phyloP scores from a whole-genome alignment of 1,284 basidiomycete species.

The Xerocomus minutiporus region DNA sequence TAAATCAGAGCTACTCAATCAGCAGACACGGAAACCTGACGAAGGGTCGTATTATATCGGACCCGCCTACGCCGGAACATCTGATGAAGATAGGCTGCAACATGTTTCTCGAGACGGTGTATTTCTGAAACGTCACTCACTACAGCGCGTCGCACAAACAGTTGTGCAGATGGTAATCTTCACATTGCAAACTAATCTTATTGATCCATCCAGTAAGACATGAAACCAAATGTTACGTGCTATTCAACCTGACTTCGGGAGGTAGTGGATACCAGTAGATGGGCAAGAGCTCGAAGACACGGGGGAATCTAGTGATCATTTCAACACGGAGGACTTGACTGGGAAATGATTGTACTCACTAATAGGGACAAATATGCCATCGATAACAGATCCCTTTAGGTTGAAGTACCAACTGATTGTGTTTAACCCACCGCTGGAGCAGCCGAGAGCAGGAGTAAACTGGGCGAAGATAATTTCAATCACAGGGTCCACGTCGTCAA shows the following conservation, averaged over 20 bases:
- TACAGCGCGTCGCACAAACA: too few species aligned
- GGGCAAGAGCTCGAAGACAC: slow-evolving; percentile 45
- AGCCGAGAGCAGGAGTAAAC: slow-evolving; percentile 56
- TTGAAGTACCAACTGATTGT: slow-evolving; percentile 67
- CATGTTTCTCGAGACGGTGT: too few species aligned
- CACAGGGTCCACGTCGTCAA: neutral
- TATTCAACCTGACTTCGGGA: slow-evolving; percentile 47
- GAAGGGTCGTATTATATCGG: too few species aligned
- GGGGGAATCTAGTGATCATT: slow-evolving; percentile 44
- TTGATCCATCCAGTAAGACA: neutral
- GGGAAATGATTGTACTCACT: slow-evolving; percentile 35
- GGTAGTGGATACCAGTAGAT: slow-evolving; percentile 58
- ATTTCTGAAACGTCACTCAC: too few species aligned
- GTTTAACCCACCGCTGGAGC: slow-evolving; percentile 45
- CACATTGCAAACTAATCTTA: neutral
- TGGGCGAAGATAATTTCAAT: slow-evolving; percentile 21
- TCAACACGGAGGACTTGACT: neutral
- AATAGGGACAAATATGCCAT: slow-evolving; percentile 60
- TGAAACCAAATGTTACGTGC: neutral
- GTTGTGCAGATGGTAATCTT: too few species aligned
- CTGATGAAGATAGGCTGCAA: too few species aligned
- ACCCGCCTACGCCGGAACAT: too few species aligned
- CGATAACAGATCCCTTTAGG: slow-evolving; percentile 60
- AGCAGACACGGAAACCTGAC: too few species aligned
- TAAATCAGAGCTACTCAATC: too few species aligned